Conservation (phyloP, 352 stramenopile genomes). For the Pythium sukuiense region DNA sequence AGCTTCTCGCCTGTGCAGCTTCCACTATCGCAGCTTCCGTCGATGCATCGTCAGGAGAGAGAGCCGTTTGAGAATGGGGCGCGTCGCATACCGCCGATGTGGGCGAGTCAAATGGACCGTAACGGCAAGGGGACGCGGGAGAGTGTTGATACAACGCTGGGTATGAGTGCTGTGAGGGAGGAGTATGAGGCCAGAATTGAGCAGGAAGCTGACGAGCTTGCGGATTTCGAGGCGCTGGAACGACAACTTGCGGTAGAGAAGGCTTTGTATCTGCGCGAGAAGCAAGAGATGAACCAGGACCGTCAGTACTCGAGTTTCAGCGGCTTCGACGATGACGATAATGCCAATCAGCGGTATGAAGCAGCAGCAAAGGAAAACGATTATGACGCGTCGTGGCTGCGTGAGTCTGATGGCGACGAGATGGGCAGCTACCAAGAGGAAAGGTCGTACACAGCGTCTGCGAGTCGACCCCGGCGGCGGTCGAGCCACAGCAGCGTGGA, state of each 20-base stretch:
- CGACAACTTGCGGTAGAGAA: slow-evolving; percentile 63
- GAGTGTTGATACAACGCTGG: slow-evolving; percentile 61
- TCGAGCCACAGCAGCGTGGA: slow-evolving; percentile 38
- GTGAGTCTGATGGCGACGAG: slow-evolving; percentile 10
- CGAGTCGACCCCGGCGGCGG: neutral
- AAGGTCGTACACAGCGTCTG: neutral
- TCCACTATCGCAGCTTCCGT: neutral
- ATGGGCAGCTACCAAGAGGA: slow-evolving; percentile 7
- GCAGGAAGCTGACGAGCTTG: slow-evolving; percentile 70
- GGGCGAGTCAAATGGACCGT: slow-evolving; percentile 8
- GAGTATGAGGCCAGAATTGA: slow-evolving; percentile 59
- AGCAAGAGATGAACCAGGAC: slow-evolving; percentile 14
- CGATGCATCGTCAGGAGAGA: neutral
- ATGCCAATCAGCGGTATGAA: neutral
- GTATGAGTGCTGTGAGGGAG: slow-evolving; percentile 49
- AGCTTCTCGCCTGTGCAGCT: slow-evolving; percentile 21
- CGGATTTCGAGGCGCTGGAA: slow-evolving; percentile 79
- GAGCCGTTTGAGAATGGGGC: neutral
- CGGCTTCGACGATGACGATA: slow-evolving; percentile 18
- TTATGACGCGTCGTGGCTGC: slow-evolving; percentile 21
- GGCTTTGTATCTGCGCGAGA: slow-evolving; percentile 50
- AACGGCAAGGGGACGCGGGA: slow-evolving; percentile 11
- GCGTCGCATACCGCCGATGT: slow-evolving; percentile 16
- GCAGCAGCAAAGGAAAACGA: slow-evolving; percentile 1
- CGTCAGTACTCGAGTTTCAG: slow-evolving; percentile 6